Evolutionary conservation across 1,284 basidiomycete genomes (phyloP).

Genomic region (Puccinia coronata): DNA sequence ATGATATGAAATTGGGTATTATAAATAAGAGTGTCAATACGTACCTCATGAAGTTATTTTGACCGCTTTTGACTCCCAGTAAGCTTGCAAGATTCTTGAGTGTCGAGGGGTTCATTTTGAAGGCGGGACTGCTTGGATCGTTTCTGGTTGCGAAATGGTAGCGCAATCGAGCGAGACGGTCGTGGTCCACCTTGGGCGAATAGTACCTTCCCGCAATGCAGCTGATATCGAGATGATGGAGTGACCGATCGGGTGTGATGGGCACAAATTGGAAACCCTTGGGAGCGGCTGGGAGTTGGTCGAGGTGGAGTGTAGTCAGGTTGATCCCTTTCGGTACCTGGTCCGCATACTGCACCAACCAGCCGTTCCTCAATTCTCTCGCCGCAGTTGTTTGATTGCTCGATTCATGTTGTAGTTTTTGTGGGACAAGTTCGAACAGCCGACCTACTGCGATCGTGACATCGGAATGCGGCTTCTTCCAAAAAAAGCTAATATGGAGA

Average conservation of each 20-base stretch:
- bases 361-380: background rate
- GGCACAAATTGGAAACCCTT: conserved; percentile 30
- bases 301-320: background rate
- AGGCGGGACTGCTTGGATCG: background rate
- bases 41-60: conserved; percentile 39
- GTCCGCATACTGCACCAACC: conserved; percentile 3
- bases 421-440: conserved; percentile 21
- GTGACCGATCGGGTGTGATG: background rate
- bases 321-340: background rate
- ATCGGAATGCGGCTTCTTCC: background rate
- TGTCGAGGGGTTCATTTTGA: background rate
- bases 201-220: conserved; percentile 48
- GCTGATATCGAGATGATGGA: conserved; percentile 34
- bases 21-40: too few species aligned
- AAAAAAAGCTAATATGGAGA: background rate
- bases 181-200: conserved; percentile 18
- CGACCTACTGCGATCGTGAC: conserved; percentile 2
- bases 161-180: background rate
- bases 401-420: background rate
- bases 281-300: conserved; percentile 16
- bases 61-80: conserved; percentile 30
- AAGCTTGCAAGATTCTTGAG: conserved; percentile 8
- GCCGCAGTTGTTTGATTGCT: background rate
- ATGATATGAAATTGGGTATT: background rate
- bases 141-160: background rate